Conservation (phyloP, 2,329 filamentous ascomycete genomes). For the Cyanodermella asteris region DNA sequence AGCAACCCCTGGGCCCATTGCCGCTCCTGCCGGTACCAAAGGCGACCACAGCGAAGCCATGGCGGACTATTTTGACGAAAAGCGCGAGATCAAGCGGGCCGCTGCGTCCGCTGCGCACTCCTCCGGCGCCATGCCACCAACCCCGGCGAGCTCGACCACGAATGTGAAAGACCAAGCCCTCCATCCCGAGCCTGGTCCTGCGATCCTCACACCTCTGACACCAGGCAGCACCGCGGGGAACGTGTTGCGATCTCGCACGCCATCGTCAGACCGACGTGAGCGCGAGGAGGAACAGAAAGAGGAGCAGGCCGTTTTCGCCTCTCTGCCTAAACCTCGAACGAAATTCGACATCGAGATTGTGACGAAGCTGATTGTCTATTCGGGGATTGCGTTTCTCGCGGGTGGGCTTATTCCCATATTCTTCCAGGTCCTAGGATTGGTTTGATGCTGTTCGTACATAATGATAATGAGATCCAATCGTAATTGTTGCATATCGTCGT, state of each 20-base stretch:
- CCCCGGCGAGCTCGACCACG: conserved; percentile 4
- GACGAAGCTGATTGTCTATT: conserved; percentile 87
- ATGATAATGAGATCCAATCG: no score
- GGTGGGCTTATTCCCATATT: no score
- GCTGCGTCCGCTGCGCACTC: not conserved
- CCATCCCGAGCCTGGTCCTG: conserved; percentile 1
- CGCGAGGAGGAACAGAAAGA: conserved; percentile 28
- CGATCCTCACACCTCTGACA: conserved; percentile 5
- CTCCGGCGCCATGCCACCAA: conserved; percentile 3
- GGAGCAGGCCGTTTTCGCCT: conserved; percentile 64
- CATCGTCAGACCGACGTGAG: conserved; percentile 12
- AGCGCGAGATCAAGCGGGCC: conserved; percentile 4
- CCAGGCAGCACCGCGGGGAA: conserved; percentile 10
- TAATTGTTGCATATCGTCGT: no score
- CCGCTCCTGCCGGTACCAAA: no score
- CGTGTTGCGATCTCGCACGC: conserved; percentile 9
- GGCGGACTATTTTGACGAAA: conserved; percentile 5
- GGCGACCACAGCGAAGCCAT: conserved; percentile 2
- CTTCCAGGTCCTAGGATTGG: no score
- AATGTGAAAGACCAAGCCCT: conserved; percentile 3
- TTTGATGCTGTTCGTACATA: no score
- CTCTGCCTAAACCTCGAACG: conserved; percentile 66
- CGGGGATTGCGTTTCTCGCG: no score
- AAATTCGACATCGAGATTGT: conserved; percentile 97
- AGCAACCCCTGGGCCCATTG: conserved; percentile 3